Conservation (phyloP, 2,329 filamentous ascomycete genomes). For the Arthrobotrys iridis region DNA sequence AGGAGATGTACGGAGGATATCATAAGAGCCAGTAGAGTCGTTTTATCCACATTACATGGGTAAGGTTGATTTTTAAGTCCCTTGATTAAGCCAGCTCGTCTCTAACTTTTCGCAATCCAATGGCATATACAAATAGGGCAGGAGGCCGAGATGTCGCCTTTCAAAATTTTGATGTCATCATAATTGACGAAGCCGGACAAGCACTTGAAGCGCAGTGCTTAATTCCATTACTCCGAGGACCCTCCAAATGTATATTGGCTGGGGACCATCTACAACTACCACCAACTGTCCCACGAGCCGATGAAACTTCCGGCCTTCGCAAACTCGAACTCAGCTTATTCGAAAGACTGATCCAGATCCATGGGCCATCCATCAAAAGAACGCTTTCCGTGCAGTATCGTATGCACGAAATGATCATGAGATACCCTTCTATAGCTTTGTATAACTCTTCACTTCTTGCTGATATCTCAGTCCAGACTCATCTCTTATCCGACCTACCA, state of each 20-base stretch:
- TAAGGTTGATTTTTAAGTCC: neutral
- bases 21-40: slow-evolving; percentile 80
- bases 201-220: slow-evolving; percentile 96
- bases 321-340: slow-evolving; percentile 91
- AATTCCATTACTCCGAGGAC: slow-evolving; percentile 82
- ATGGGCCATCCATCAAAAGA: slow-evolving; percentile 84
- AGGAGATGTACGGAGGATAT: slow-evolving; percentile 80
- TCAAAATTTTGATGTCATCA: slow-evolving; percentile 88
- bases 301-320: slow-evolving; percentile 58
- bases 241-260: slow-evolving; percentile 81
- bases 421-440: slow-evolving; percentile 86
- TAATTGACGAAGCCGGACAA: slow-evolving; percentile 96
- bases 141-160: slow-evolving; percentile 83
- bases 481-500: slow-evolving; percentile 78
- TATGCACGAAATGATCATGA: slow-evolving; percentile 97
- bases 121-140: slow-evolving; percentile 62
- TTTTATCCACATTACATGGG: slow-evolving; percentile 91
- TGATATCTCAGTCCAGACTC: slow-evolving; percentile 77
- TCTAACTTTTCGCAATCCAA: neutral
- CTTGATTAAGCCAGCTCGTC: neutral
- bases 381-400: slow-evolving; percentile 98
- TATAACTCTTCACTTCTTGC: slow-evolving; percentile 86
- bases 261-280: slow-evolving; percentile 95
- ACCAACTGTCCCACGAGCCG: slow-evolving; percentile 86
- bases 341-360: slow-evolving; percentile 81